Percentiles rank a stretch among this genome's conserved stretches.
phyloP scores from a whole-genome alignment of 2,329 filamentous ascomycete species.

The Pestalotiopsis sp. region DNA sequence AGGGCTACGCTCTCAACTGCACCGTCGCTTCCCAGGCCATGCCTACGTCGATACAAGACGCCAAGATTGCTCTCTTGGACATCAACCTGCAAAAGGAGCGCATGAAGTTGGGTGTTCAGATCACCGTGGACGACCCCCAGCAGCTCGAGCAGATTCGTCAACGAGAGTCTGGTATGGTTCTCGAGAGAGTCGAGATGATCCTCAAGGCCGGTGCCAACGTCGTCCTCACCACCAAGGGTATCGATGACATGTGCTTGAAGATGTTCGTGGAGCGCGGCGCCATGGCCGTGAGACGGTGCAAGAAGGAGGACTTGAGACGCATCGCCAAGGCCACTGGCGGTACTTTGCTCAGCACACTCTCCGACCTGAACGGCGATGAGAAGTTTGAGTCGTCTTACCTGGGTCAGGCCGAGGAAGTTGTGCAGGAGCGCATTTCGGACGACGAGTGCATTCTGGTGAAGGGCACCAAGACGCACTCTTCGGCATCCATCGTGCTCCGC shows the following conservation, averaged over 20 bases:
- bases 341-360: slow-evolving; percentile 88
- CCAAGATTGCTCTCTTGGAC: slow-evolving; percentile 94
- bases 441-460: slow-evolving; percentile 98
- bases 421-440: slow-evolving; percentile 98
- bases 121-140: slow-evolving; percentile 95
- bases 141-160: slow-evolving; percentile 97
- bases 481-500: slow-evolving; percentile 92
- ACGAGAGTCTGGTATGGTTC: slow-evolving; percentile 87
- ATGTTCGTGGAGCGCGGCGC: slow-evolving; percentile 91
- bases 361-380: slow-evolving; percentile 96
- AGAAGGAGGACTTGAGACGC: slow-evolving; percentile 95
- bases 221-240: slow-evolving; percentile 95
- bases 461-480: slow-evolving; percentile 91
- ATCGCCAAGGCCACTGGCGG: slow-evolving; percentile 97
- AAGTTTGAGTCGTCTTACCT: slow-evolving; percentile 90
- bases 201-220: slow-evolving; percentile 97
- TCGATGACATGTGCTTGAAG: slow-evolving; percentile 94
- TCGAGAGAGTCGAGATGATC: slow-evolving; percentile 96
- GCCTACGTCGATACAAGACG: slow-evolving; percentile 88
- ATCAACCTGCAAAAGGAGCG: slow-evolving; percentile 99
- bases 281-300: slow-evolving; percentile 94
- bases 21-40: slow-evolving; percentile 98
- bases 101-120: slow-evolving; percentile 98
- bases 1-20: slow-evolving; percentile 97
- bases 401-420: slow-evolving; percentile 90